These are phyloP conservation scores for Spinacia oleracea DNA, from an alignment of 179 eudicot species.

Conservation along the genomic window DNA sequence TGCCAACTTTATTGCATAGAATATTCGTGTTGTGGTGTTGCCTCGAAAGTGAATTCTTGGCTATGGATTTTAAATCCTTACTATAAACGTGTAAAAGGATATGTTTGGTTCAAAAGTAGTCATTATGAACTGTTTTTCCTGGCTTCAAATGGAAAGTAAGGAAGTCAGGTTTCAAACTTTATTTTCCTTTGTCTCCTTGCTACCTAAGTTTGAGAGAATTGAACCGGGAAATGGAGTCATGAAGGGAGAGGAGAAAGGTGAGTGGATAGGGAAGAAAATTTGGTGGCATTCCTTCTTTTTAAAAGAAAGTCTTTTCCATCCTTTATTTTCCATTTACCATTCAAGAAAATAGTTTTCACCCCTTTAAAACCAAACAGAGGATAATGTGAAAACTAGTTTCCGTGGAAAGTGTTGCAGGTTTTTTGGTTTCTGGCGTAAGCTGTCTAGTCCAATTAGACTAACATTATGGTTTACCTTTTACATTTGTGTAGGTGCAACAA, in stretches of 20 bases:
- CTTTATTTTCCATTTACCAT: too few relatives aligned
- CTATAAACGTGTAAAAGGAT: background rate
- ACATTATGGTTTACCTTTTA: background rate
- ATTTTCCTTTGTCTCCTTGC: too few relatives aligned
- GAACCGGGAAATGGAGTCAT: background rate
- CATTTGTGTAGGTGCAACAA: constrained; percentile 66
- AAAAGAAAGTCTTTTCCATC: background rate
- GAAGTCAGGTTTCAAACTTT: background rate
- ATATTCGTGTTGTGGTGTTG: background rate
- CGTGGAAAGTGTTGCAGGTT: background rate
- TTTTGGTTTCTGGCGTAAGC: background rate
- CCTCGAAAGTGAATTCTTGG: too few relatives aligned
- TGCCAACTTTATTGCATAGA: background rate
- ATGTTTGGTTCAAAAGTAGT: background rate
- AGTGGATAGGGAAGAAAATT: background rate
- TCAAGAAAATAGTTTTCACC: background rate
- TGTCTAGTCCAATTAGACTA: too few relatives aligned
- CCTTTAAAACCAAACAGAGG: background rate
- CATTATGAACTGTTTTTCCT: too few relatives aligned
- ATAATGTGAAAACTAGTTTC: too few relatives aligned
- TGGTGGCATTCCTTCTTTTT: background rate
- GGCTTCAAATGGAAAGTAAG: too few relatives aligned
- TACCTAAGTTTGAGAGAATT: background rate
- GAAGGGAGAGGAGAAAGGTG: background rate
- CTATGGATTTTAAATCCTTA: background rate